Percentiles rank a stretch among this genome's conserved stretches.
phyloP scores from a whole-genome alignment of 2,329 filamentous ascomycete genomes.

The Trichophyton benhamiae region DNA sequence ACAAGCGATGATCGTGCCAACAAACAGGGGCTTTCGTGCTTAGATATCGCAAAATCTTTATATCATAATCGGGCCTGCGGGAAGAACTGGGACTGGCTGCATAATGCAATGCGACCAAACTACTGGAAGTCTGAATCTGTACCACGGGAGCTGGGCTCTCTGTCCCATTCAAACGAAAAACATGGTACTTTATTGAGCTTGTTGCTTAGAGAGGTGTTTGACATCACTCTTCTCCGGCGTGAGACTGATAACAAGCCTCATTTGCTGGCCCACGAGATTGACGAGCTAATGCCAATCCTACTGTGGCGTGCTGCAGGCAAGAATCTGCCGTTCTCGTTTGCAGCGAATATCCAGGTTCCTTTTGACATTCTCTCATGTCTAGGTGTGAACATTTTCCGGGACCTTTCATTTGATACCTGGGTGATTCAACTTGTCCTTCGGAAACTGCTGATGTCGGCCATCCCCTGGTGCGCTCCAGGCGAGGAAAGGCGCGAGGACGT shows the following conservation, averaged over 20 bases:
- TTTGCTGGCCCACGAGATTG: constrained; percentile 25
- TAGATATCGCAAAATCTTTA: constrained; percentile 18
- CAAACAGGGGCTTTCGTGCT: constrained; percentile 13
- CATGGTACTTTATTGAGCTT: constrained; percentile 26
- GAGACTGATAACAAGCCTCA: constrained; percentile 15
- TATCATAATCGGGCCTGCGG: constrained; percentile 24
- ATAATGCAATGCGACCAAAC: constrained; percentile 22
- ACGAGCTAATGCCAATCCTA: constrained; percentile 23
- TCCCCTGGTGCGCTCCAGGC: constrained; percentile 21
- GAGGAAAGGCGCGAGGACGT: constrained; percentile 4
- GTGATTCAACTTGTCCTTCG: constrained; percentile 24
- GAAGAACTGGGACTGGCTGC: constrained; percentile 25
- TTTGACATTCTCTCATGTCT: constrained; percentile 26
- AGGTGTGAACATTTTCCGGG: constrained; percentile 28
- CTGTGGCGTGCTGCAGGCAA: not conserved
- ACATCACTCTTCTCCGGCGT: constrained; percentile 25
- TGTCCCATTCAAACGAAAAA: constrained; percentile 20
- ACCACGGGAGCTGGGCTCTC: not conserved
- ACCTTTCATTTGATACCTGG: constrained; percentile 29
- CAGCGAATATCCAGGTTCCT: constrained; percentile 27
- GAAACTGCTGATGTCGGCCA: constrained; percentile 22
- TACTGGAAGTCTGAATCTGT: constrained; percentile 4
- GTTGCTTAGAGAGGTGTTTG: constrained; percentile 25
- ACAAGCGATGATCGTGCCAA: not conserved
- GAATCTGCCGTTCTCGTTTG: constrained; percentile 23